Evolutionary conservation across 1,139 yeast genomes (phyloP).

Genomic region (Saccharomyces hybrid): DNA sequence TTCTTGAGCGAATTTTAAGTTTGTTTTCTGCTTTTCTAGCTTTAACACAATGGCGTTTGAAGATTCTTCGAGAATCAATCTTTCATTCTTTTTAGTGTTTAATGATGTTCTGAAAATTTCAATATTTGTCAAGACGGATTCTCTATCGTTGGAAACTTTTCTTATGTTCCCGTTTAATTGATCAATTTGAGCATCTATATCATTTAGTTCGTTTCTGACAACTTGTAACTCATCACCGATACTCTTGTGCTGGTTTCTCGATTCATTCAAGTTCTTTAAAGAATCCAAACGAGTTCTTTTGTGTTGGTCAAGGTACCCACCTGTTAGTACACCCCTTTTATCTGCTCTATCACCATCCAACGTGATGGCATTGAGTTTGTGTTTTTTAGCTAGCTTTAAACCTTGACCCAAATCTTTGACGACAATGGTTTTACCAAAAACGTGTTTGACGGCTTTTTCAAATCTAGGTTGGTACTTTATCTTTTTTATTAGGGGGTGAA

Average conservation of each 20-base stretch:
- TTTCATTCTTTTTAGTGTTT: constrained; percentile 38
- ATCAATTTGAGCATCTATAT: constrained; percentile 41
- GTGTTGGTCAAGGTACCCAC: constrained; percentile 71
- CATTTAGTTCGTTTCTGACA: constrained; percentile 34
- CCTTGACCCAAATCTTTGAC: constrained; percentile 66
- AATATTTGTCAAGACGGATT: constrained; percentile 35
- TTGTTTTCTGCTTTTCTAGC: constrained; percentile 21
- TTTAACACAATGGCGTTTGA: constrained; percentile 30
- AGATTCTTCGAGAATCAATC: constrained; percentile 41
- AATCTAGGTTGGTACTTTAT: constrained; percentile 51
- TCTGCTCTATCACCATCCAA: constrained; percentile 89
- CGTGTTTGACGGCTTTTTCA: constrained; percentile 62
- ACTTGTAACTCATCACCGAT: constrained; percentile 35
- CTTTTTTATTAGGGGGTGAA: constrained; percentile 66
- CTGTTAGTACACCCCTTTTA: constrained; percentile 73
- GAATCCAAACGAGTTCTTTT: constrained; percentile 63
- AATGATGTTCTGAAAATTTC: constrained; percentile 39
- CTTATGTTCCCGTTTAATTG: constrained; percentile 43
- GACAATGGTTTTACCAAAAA: constrained; percentile 76
- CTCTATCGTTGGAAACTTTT: constrained; percentile 37
- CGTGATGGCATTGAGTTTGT: constrained; percentile 70
- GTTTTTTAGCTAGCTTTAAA: constrained; percentile 54
- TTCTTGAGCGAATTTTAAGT: constrained; percentile 24
- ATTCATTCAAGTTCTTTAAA: constrained; percentile 46
- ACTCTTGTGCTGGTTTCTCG: constrained; percentile 42